These are phyloP conservation scores for Torrubiellomyces zombiae DNA, from an alignment of 2,329 filamentous ascomycete genomes.

Conservation along the genomic window DNA sequence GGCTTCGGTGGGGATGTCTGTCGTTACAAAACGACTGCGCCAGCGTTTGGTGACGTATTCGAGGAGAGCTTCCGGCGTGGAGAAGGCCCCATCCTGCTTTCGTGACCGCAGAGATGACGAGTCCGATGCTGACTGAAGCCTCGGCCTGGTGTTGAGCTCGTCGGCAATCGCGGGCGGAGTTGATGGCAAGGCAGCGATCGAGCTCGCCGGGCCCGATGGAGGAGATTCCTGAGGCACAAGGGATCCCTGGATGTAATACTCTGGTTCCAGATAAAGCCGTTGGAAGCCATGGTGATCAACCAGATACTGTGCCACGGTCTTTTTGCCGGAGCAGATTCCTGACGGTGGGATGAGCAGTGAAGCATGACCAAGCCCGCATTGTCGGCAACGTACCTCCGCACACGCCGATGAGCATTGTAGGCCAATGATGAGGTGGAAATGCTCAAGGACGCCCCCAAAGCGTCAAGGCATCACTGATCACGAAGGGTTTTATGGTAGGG, in stretches of 20 bases:
- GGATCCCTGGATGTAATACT: background rate
- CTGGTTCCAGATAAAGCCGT: constrained; percentile 41
- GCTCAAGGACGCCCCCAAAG: no score
- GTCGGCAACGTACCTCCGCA: constrained; percentile 59
- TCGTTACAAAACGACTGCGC: constrained; percentile 73
- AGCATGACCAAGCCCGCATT: no score
- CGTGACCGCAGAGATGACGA: constrained; percentile 10
- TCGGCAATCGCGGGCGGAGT: no score
- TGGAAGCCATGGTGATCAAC: constrained; percentile 71
- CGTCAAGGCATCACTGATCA: no score
- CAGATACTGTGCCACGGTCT: constrained; percentile 75
- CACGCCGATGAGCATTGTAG: constrained; percentile 56
- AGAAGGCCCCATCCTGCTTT: constrained; percentile 28
- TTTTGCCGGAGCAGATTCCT: constrained; percentile 91
- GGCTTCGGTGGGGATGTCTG: constrained; percentile 57
- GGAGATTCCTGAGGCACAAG: constrained; percentile 5
- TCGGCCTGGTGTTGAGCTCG: constrained; percentile 13
- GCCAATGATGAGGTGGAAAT: no score
- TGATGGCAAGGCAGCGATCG: no score
- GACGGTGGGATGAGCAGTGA: constrained; percentile 5
- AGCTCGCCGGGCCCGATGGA: constrained; percentile 10
- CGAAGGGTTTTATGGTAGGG: no score
- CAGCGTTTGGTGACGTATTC: constrained; percentile 77
- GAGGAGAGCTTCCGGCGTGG: constrained; percentile 49
- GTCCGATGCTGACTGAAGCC: constrained; percentile 9